phyloP scores from a whole-genome alignment of 208 protist genomes.

The Trypanosoma vivax region DNA sequence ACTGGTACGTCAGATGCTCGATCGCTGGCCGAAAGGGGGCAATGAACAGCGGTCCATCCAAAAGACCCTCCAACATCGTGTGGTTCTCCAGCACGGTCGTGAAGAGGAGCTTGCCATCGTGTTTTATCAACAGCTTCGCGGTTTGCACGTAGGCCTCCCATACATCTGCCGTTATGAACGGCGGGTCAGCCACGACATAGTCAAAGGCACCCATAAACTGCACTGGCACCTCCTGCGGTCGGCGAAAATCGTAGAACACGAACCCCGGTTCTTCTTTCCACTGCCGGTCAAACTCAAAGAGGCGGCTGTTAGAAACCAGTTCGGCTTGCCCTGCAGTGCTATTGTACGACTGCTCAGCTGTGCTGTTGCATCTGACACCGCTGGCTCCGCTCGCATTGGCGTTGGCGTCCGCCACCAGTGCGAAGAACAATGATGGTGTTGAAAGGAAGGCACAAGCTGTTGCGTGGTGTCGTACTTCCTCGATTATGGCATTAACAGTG shows the following conservation, averaged over 20 bases:
- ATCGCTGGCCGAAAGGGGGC: constrained; percentile 75
- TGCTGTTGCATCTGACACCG: constrained; percentile 12
- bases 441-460: constrained; percentile 84
- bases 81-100: constrained; percentile 91
- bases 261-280: constrained; percentile 64
- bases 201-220: constrained; percentile 76
- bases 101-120: constrained; percentile 79
- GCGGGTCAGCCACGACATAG: constrained; percentile 91
- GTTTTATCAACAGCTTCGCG: constrained; percentile 42
- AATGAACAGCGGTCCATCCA: constrained; percentile 74
- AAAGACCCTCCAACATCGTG: constrained; percentile 54
- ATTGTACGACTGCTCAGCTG: constrained; percentile 8
- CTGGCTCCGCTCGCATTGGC: constrained; percentile 9
- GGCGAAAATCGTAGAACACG: constrained; percentile 86
- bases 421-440: constrained; percentile 88
- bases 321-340: background rate
- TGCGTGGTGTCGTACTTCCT: constrained; percentile 64
- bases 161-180: constrained; percentile 90
- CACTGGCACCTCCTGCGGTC: constrained; percentile 66
- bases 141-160: constrained; percentile 79
- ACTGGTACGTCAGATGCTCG: constrained; percentile 89
- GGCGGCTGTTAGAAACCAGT: constrained; percentile 23
- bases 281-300: constrained; percentile 88
- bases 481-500: constrained; percentile 63
- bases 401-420: constrained; percentile 25